A percentile compares a stretch with the other conserved stretches of the same genome.
Conservation (phyloP, 2,329 filamentous ascomycete species). For the Curvularia lunata region DNA sequence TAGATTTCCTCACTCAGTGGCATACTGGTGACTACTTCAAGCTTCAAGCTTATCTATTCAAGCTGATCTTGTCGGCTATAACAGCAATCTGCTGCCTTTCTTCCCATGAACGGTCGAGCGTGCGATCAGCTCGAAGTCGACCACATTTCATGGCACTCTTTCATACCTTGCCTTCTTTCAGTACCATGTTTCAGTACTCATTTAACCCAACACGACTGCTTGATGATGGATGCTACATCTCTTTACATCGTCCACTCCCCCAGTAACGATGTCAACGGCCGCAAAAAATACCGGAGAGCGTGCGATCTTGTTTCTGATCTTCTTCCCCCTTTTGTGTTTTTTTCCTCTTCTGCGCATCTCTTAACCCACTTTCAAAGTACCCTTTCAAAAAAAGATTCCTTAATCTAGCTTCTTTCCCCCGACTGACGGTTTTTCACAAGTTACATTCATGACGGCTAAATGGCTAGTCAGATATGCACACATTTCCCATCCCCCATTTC, state of each 20-base stretch:
- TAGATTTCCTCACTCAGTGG: background rate
- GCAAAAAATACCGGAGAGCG: background rate
- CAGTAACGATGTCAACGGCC: conserved; percentile 3
- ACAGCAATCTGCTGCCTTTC: conserved; percentile 2
- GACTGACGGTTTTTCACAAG: conserved; percentile 2
- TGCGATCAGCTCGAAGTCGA: conserved; percentile 1
- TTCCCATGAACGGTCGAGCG: conserved; percentile 6
- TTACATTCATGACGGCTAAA: conserved; percentile 8
- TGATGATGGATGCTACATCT: conserved; percentile 1
- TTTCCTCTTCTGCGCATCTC: conserved; percentile 5
- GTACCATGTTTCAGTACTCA: background rate
- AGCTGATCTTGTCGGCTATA: background rate
- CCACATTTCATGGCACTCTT: background rate
- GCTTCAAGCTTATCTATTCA: background rate
- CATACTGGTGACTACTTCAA: background rate
- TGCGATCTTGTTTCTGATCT: conserved; percentile 1
- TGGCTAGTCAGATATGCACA: background rate
- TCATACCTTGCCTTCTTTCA: conserved; percentile 2
- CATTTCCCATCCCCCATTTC: too few relatives aligned
- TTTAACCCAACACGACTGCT: conserved; percentile 1
- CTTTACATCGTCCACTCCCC: conserved; percentile 3
- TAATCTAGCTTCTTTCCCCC: conserved; percentile 3
- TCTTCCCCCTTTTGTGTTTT: background rate
- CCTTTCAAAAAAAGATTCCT: conserved; percentile 5
- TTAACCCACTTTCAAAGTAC: background rate